phyloP scores from a whole-genome alignment of 2,329 filamentous ascomycete species.

The Pseudohalonectria lignicola region DNA sequence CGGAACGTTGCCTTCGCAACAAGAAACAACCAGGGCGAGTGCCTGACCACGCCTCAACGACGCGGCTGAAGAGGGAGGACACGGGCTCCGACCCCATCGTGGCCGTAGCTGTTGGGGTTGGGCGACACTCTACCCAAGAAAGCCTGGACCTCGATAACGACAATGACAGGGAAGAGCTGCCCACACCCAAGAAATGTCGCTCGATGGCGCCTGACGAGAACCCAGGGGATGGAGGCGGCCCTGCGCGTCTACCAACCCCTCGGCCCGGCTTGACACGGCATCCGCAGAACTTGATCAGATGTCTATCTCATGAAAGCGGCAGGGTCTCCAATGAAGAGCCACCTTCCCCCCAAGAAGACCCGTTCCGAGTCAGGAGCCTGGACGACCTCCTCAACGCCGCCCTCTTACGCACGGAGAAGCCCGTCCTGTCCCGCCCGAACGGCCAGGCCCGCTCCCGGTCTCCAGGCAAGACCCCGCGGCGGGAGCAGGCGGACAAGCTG shows the following conservation, averaged over 20 bases:
- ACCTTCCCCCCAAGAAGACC: not conserved
- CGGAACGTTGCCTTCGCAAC: conserved; percentile 36
- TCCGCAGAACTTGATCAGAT: too few relatives aligned
- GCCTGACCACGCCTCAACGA: conserved; percentile 9
- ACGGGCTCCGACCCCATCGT: conserved; percentile 17
- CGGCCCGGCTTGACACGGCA: too few relatives aligned
- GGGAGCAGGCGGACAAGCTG: too few relatives aligned
- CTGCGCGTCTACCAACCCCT: too few relatives aligned
- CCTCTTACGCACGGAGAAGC: too few relatives aligned
- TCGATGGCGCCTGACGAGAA: not conserved
- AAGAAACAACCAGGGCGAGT: too few relatives aligned
- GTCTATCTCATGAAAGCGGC: too few relatives aligned
- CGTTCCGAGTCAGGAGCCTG: not conserved
- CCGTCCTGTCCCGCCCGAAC: too few relatives aligned
- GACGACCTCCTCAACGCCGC: conserved; percentile 1
- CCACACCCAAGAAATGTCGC: conserved; percentile 29
- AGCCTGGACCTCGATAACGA: conserved; percentile 48
- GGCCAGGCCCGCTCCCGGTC: too few relatives aligned
- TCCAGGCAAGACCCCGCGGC: too few relatives aligned
- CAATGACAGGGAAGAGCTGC: conserved; percentile 21
- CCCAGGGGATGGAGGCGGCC: too few relatives aligned
- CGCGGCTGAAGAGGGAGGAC: conserved; percentile 29
- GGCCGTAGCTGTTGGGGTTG: conserved; percentile 12
- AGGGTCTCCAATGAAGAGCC: not conserved
- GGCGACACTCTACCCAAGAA: conserved; percentile 36